A percentile compares a stretch with the other conserved stretches of the same genome.
Evolutionary conservation across 2,329 filamentous ascomycete genomes (phyloP).

Genomic region (Colletotrichum gloeosporioides): DNA sequence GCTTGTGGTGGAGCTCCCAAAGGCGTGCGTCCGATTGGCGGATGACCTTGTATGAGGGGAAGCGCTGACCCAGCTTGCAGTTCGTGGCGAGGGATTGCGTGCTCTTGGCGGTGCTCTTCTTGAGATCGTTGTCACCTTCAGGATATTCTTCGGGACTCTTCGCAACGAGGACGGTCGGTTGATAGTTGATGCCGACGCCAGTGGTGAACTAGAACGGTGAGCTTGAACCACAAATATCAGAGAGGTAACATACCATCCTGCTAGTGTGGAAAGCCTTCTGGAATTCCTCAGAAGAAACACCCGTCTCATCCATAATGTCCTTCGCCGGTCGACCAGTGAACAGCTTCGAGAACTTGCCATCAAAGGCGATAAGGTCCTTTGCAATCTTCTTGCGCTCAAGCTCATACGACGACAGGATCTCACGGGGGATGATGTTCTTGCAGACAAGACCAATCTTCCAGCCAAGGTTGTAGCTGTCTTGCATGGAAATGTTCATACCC

Average conservation of each 20-base stretch:
- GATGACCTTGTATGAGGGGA: conserved; percentile 63
- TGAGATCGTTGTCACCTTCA: conserved; percentile 41
- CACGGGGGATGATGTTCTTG: conserved; percentile 45
- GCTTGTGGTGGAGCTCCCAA: conserved; percentile 63
- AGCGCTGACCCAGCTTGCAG: conserved; percentile 60
- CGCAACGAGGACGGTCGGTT: conserved; percentile 58
- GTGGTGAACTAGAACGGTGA: conserved; percentile 20
- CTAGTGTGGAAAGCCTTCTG: conserved; percentile 65
- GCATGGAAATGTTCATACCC: conserved; percentile 77
- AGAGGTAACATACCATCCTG: conserved; percentile 38
- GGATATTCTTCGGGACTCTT: conserved; percentile 47
- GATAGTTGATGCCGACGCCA: conserved; percentile 58
- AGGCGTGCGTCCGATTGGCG: conserved; percentile 61
- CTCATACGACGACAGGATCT: conserved; percentile 56
- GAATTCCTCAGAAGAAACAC: conserved; percentile 67
- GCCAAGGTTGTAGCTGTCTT: conserved; percentile 65
- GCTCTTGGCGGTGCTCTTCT: conserved; percentile 35
- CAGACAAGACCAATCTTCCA: conserved; percentile 59
- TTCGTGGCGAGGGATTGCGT: conserved; percentile 49
- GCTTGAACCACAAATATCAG: background rate
- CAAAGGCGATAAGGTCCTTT: conserved; percentile 61
- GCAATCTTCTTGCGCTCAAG: conserved; percentile 64
- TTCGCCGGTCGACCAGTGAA: conserved; percentile 63
- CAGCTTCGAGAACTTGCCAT: conserved; percentile 60
- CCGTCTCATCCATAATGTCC: conserved; percentile 63